Base-by-base conservation (phyloP, 805 yeast species). In the Teunomyces cretensis region DNA sequence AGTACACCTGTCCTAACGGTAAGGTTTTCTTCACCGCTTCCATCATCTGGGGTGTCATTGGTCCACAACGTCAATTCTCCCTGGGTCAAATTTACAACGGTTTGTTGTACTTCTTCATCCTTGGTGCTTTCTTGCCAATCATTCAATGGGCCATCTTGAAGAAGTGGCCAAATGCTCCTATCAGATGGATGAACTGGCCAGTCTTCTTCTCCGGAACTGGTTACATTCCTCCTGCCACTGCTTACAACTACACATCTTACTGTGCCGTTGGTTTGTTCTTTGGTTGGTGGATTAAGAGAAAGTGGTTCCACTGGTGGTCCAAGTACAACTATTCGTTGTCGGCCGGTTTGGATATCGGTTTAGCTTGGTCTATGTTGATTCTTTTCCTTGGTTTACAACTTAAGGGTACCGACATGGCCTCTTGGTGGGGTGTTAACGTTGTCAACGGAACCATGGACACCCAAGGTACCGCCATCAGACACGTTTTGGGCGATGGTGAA, bases 191-290 rank as follows among this genome's bases (percentile, higher is more conserved):
- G 45, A 51, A 53, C 51, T 53, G 71, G 70, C 71, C 72, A 9
- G 70, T 71, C 38, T 71, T 71, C 62, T 71, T 71, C 60, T 60
- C 70, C 12, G 76, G 75, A 53, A 66, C 75, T n/a, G 83, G 83
- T 37, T 71, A 74, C 52, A 79, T 84, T 54, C 91, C 92, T 12
- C 91, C 92, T 33, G 84, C 87, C 31, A 82, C 89, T 4, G 81
- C 86, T 24, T 83, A 82, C 61, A 83, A 81, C 60, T 83, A 81
- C 61, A 74, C 78, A 27, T 63, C 80, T 6, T 83, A 76, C 67
- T 76, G 81, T 49, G 27, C 43, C 11, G 64, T 62, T 33, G 68
- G 67, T 6, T 49, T 62, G 51, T 52, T 56, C 44, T 70, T 71
- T 49, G 68, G 71, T 30, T 69, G 64, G 60, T 69, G 58, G 50